A percentile compares a stretch with the other conserved stretches of the same genome.
These are phyloP conservation scores for Linnemannia hyalina DNA, from an alignment of 192 early-diverging fungal genomes.

Conservation along the genomic window DNA sequence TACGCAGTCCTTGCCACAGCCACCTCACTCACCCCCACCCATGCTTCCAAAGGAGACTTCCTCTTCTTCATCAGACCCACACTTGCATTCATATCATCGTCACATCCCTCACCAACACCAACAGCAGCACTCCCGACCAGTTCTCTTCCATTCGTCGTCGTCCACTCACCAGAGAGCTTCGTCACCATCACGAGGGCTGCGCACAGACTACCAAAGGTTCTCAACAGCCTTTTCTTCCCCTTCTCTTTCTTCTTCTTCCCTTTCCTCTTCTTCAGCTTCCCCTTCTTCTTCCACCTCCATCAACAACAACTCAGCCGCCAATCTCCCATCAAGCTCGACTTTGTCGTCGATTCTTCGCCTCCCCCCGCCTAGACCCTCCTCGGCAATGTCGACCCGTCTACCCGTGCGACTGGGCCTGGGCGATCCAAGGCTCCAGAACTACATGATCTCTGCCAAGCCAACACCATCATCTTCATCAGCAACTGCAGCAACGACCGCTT, in stretches of 20 bases:
- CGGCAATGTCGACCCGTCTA: slow-evolving; percentile 7
- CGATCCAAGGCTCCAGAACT: slow-evolving; percentile 20
- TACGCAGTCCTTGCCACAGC: slow-evolving; percentile 19
- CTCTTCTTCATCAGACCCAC: neutral
- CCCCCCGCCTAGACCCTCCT: neutral
- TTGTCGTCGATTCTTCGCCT: neutral
- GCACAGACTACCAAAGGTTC: neutral
- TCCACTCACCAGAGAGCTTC: neutral
- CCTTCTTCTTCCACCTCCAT: neutral
- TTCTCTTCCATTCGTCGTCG: slow-evolving; percentile 11
- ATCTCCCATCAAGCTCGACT: neutral
- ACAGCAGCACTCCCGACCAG: neutral
- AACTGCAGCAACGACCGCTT: neutral
- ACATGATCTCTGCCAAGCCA: slow-evolving; percentile 14
- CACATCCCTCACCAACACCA: neutral
- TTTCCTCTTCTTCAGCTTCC: slow-evolving; percentile 1
- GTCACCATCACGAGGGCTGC: neutral
- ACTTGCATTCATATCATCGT: neutral
- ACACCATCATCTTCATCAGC: neutral
- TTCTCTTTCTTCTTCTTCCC: slow-evolving; percentile 1
- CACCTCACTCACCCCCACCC: neutral
- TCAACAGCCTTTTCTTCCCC: slow-evolving; percentile 3
- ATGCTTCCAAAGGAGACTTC: slow-evolving; percentile 10
- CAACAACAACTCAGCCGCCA: slow-evolving; percentile 1
- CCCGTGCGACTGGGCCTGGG: slow-evolving; percentile 25